Evolutionary conservation across 495 filamentous ascomycete species (phyloP).

Genomic region (Xylaria telfairii): DNA sequence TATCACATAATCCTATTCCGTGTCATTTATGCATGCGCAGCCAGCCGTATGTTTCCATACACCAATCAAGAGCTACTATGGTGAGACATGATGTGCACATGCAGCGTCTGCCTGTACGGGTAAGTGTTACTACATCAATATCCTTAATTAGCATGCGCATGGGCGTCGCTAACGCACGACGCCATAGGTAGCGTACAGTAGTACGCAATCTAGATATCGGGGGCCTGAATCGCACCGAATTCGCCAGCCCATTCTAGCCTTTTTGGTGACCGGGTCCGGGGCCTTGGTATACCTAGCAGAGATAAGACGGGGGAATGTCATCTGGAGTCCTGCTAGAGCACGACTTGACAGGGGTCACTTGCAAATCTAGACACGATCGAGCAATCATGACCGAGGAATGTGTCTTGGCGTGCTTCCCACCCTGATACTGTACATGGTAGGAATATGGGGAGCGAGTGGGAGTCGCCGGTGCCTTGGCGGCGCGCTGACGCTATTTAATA

Average conservation of each 20-base stretch:
- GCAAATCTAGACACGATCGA: slow-evolving; percentile 13
- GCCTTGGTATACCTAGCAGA: background rate
- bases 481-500: slow-evolving; percentile 11
- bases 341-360: background rate
- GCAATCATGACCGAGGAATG: slow-evolving; percentile 17
- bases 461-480: slow-evolving; percentile 12
- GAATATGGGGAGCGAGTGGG: background rate
- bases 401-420: slow-evolving; percentile 13
- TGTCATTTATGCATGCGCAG: background rate
- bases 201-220: background rate
- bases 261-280: slow-evolving; percentile 4
- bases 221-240: background rate
- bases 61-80: background rate
- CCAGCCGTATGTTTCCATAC: too few relatives aligned
- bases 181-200: background rate
- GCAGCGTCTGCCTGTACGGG: background rate
- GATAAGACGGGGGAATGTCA: slow-evolving; percentile 17
- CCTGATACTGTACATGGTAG: slow-evolving; percentile 1
- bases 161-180: background rate
- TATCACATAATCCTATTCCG: too few relatives aligned
- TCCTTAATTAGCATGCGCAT: background rate
- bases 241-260: background rate
- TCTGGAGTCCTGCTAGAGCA: too few relatives aligned
- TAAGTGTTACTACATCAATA: background rate
- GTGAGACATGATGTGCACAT: background rate